These are phyloP conservation scores for Arthroderma sp. DNA, from an alignment of 2,329 filamentous ascomycete species.

Conservation along the genomic window DNA sequence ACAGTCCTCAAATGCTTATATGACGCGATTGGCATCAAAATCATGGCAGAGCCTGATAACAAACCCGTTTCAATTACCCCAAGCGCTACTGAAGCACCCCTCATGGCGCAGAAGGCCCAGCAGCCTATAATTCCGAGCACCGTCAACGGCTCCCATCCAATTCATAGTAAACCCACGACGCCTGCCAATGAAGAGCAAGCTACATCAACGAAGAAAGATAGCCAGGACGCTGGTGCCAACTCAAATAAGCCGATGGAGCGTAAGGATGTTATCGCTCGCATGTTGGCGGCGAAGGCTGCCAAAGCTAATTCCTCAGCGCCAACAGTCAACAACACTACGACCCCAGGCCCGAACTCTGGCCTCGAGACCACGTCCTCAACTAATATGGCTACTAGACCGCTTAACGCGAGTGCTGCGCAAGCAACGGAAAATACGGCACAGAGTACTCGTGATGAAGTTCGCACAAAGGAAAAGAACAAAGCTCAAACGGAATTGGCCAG, in stretches of 20 bases:
- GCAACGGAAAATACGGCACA: background rate
- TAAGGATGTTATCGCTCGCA: slow-evolving; percentile 63
- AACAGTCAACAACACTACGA: background rate
- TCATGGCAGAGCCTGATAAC: slow-evolving; percentile 15
- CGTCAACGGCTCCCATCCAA: background rate
- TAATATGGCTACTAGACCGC: background rate
- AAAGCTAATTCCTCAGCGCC: slow-evolving; percentile 27
- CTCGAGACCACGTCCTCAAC: background rate
- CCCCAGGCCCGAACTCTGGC: background rate
- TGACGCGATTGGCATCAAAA: slow-evolving; percentile 51
- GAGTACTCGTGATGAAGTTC: slow-evolving; percentile 10
- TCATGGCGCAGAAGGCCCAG: background rate
- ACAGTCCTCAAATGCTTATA: slow-evolving; percentile 54
- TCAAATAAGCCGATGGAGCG: slow-evolving; percentile 46
- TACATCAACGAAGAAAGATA: slow-evolving; percentile 1
- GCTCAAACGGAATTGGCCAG: slow-evolving; percentile 64
- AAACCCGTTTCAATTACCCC: background rate
- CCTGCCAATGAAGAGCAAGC: background rate
- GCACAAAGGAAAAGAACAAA: slow-evolving; percentile 40
- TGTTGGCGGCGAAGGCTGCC: slow-evolving; percentile 60
- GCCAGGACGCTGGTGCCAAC: slow-evolving; percentile 7
- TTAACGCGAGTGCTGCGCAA: background rate
- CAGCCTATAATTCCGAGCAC: background rate
- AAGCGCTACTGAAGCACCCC: background rate
- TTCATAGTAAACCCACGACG: background rate